Evolutionary conservation across 2,329 filamentous ascomycete genomes (phyloP).

Genomic region (Alternaria metachromatica): DNA sequence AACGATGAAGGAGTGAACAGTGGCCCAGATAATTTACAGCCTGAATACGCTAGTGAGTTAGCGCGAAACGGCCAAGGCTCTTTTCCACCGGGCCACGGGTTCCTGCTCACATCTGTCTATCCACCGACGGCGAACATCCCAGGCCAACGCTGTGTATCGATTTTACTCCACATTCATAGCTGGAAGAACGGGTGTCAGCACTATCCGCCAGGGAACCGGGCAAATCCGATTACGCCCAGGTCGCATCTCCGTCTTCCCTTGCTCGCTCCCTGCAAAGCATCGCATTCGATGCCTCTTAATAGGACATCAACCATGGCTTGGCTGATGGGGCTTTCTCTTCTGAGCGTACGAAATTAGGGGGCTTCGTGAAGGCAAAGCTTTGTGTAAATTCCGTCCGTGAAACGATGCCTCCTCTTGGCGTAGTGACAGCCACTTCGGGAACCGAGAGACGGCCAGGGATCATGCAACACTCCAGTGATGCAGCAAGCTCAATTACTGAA

Average conservation of each 20-base stretch:
- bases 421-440: not conserved
- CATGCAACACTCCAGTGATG: not conserved
- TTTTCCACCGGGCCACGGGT: not conserved
- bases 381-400: not conserved
- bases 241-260: not conserved
- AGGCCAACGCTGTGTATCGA: not conserved
- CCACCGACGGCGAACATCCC: not conserved
- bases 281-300: not conserved
- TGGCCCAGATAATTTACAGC: not conserved
- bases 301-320: not conserved
- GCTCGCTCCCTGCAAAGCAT: not conserved
- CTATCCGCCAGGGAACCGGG: not conserved
- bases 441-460: not conserved
- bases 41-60: not conserved
- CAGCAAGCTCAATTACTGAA: not conserved
- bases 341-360: not conserved
- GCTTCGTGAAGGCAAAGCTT: not conserved
- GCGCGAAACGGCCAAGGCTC: not conserved
- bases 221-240: not conserved
- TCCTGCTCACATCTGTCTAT: not conserved
- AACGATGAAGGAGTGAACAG: slow-evolving; percentile 1
- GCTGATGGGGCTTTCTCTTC: not conserved
- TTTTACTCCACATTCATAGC: not conserved
- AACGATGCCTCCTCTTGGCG: not conserved
- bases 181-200: not conserved